These are phyloP conservation scores for Daldinia childiae DNA, from an alignment of 495 filamentous ascomycete genomes.

Conservation along the genomic window DNA sequence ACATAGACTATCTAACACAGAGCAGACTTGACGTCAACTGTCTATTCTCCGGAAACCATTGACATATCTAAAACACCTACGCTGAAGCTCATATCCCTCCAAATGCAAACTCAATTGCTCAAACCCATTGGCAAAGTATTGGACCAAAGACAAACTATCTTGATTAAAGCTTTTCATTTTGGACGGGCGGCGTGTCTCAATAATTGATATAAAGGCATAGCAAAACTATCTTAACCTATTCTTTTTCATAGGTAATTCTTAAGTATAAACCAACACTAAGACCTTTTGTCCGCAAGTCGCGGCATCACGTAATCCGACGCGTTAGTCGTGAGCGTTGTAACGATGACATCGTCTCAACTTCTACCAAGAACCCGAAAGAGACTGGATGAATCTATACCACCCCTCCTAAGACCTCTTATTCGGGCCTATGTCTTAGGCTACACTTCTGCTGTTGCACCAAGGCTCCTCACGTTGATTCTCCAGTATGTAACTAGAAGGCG, in stretches of 20 bases:
- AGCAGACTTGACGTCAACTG: background rate
- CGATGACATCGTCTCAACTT: slow-evolving; percentile 38
- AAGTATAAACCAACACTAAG: slow-evolving; percentile 13
- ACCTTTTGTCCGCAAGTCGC: slow-evolving; percentile 18
- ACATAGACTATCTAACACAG: too few species aligned
- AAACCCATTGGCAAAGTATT: slow-evolving; percentile 22
- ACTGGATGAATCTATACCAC: slow-evolving; percentile 53
- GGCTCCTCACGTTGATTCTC: slow-evolving; percentile 66
- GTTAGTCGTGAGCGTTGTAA: slow-evolving; percentile 23
- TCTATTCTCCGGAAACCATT: slow-evolving; percentile 19
- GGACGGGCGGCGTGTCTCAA: slow-evolving; percentile 2
- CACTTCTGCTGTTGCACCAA: slow-evolving; percentile 73
- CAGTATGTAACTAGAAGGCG: slow-evolving; percentile 55
- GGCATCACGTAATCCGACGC: slow-evolving; percentile 32
- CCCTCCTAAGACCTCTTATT: slow-evolving; percentile 66
- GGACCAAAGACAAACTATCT: slow-evolving; percentile 16
- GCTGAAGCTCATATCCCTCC: slow-evolving; percentile 26
- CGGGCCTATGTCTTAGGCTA: slow-evolving; percentile 81
- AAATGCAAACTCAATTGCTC: slow-evolving; percentile 14
- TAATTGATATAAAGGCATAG: background rate
- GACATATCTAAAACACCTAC: slow-evolving; percentile 28
- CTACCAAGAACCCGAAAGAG: slow-evolving; percentile 35
- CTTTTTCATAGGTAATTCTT: slow-evolving; percentile 6
- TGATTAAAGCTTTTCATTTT: slow-evolving; percentile 10
- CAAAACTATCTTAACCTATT: background rate